phyloP scores from a whole-genome alignment of 1,284 basidiomycete genomes.

The Irpex sp. region DNA sequence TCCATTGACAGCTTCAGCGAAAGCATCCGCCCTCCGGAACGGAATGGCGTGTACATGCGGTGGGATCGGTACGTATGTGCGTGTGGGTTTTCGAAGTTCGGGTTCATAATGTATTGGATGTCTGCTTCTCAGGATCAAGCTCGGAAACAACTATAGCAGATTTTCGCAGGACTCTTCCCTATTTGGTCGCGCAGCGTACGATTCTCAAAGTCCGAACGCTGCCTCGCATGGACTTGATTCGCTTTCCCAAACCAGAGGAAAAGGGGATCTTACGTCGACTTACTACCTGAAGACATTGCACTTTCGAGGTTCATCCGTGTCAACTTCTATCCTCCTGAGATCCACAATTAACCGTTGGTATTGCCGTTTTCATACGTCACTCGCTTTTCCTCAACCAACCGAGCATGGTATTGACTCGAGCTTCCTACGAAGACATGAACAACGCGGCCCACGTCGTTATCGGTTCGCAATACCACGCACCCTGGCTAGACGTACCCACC shows the following conservation, averaged over 20 bases:
- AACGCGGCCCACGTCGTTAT: neutral
- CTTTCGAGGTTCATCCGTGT: conserved; percentile 7
- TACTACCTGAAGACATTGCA: neutral
- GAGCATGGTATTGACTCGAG: neutral
- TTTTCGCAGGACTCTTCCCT: neutral
- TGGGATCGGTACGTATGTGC: neutral
- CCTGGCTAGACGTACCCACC: neutral
- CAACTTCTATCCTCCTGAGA: neutral
- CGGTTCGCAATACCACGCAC: neutral
- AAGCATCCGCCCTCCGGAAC: neutral
- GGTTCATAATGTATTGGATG: neutral
- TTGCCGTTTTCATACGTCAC: neutral
- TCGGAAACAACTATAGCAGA: neutral
- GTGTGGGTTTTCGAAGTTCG: neutral
- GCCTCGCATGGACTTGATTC: neutral
- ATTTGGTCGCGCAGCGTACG: neutral
- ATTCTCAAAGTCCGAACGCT: neutral
- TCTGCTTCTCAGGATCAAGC: neutral
- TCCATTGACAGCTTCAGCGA: neutral
- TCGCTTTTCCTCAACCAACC: neutral
- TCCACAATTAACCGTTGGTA: neutral
- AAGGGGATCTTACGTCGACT: neutral
- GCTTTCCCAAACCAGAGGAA: neutral
- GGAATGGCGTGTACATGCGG: neutral
- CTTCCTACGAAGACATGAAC: neutral